These are phyloP conservation scores for Diplodia intermedia DNA, from an alignment of 2,329 filamentous ascomycete species.

Conservation along the genomic window DNA sequence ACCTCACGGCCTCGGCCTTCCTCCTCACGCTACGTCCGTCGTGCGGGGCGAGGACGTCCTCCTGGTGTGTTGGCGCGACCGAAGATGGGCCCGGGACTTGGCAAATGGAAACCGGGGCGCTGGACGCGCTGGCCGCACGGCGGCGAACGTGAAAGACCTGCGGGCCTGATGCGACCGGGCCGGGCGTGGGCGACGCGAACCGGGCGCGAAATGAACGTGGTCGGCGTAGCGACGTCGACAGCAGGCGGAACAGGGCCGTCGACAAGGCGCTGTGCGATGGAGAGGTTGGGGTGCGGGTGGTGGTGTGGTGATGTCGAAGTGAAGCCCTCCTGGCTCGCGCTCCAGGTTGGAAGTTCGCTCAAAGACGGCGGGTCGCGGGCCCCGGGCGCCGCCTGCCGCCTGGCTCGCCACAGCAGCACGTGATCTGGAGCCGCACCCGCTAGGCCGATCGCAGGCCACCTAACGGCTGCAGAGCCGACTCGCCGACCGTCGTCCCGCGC, in stretches of 20 bases:
- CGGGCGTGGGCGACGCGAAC: conserved; percentile 29
- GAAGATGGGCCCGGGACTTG: conserved; percentile 23
- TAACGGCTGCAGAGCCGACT: conserved; percentile 14
- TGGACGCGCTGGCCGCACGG: conserved; percentile 40
- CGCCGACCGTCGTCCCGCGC: conserved; percentile 24
- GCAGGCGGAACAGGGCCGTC: conserved; percentile 39
- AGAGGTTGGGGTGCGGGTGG: conserved; percentile 40
- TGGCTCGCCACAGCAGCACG: conserved; percentile 16
- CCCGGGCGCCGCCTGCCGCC: conserved; percentile 5
- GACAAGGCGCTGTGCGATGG: conserved; percentile 44
- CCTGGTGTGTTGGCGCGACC: background rate
- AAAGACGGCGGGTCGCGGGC: conserved; percentile 3
- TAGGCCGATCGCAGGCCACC: conserved; percentile 1
- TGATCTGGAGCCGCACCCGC: conserved; percentile 20
- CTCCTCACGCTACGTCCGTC: conserved; percentile 24
- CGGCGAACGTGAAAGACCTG: conserved; percentile 38
- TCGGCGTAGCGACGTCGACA: conserved; percentile 39
- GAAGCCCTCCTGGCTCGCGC: conserved; percentile 23
- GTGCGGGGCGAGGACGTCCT: background rate
- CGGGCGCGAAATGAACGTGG: conserved; percentile 31
- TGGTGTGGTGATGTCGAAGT: conserved; percentile 16
- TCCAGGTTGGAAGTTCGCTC: conserved; percentile 27
- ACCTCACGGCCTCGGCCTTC: conserved; percentile 25
- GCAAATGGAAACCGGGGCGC: conserved; percentile 41
- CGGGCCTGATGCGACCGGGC: conserved; percentile 33